Base-by-base conservation (phyloP, 2,329 filamentous ascomycete genomes). In the Aspergillus japonicus region DNA sequence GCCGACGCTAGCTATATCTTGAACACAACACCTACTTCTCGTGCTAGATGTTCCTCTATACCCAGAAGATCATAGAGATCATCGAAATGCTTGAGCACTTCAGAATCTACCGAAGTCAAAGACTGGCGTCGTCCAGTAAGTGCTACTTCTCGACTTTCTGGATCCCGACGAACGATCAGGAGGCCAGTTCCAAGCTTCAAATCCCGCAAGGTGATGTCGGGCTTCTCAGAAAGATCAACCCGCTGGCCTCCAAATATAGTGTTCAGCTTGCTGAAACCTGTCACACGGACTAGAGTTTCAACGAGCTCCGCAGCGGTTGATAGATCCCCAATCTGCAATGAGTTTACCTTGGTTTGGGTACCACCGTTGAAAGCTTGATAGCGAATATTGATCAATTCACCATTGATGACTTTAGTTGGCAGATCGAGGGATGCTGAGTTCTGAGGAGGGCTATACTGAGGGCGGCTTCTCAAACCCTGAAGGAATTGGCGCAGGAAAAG, bases 21-120 rank as follows among this genome's bases (percentile, higher is more conserved):
- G 16, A 19, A 5, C 39, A 44, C 19, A 16, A 1, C n/a, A 61
- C 76, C 66, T 80, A 89, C 87, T 80, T 90, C 87, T 69, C 84
- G 80, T 6, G 90, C 87, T 47, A 92, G 78, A 53, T 79, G 81
- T 60, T 93, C 87, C 49, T 90, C 85, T 77, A 93, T 84, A 64
- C 87, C 86, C 56, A 98, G 81, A 68, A 94, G 89, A 48, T 86
- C 84, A 82, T 95, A 96, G 24, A 99, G 78, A 62, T 94, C 87
- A 56, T 91, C 84, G 69, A 96, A 96, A 73, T 96, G 90, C 59
- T 87, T 83, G 66, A 95, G 79, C 23, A 98, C 87, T 67, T 94
- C 90, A 12, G 85, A 82, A 71, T 98, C 92, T 2, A 98, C 81
- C 1, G 83, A 39, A 78, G 83, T 63, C 79, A 87, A 50, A 79